Base-by-base conservation (phyloP, 2,329 filamentous ascomycete genomes). In the Biscogniauxia mediterranea region DNA sequence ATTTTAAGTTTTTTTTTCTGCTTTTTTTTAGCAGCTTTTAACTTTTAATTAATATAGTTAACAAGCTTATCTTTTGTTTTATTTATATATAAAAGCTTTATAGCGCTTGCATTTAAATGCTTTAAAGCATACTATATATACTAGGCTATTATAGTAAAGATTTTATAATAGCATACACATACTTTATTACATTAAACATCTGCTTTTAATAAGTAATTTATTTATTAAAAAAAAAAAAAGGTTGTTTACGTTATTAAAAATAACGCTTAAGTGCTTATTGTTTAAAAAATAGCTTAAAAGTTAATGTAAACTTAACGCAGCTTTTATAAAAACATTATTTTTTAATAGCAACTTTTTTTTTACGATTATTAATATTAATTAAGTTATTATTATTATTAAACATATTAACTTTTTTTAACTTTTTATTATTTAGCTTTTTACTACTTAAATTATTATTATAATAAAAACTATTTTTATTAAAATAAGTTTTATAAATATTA, bases 151-250 rank as follows among this genome's bases (percentile, higher is more conserved):
- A n/a, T 51, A n/a, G 17, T n/a, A n/a, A 51, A 51, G 15, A n/a
- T 7, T 7, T n/a, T 51, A n/a, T 51, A 51, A 51, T n/a, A 51
- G 17, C 7, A 21, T n/a, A 51, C 7, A 21, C 7, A n/a, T 51
- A 51, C 17, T 51, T 51, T 17, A n/a, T 51, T n/a, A 51, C 7
- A 21, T 21, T n/a, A 51, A 51, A n/a, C 17, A 7, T 51, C 7
- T 51, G 7, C 17, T n/a, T 51, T n/a, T n/a, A n/a, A n/a, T 51
- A 51, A 51, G 20, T n/a, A 15, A n/a, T 17, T 51, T 51, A 51
- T 51, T 51, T 51, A 51, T 51, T n/a, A 51, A n/a, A 51, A 51
- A 51, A 51, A 17, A 51, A 51, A 51, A 51, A 51, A 15, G 15
- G 15, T 6, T 5, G 17, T 51, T n/a, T 51, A 51, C 17, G 7